These are phyloP conservation scores for Cyclostephanos invisitatus DNA, from an alignment of 108 stramenopile genomes.

Conservation along the genomic window DNA sequence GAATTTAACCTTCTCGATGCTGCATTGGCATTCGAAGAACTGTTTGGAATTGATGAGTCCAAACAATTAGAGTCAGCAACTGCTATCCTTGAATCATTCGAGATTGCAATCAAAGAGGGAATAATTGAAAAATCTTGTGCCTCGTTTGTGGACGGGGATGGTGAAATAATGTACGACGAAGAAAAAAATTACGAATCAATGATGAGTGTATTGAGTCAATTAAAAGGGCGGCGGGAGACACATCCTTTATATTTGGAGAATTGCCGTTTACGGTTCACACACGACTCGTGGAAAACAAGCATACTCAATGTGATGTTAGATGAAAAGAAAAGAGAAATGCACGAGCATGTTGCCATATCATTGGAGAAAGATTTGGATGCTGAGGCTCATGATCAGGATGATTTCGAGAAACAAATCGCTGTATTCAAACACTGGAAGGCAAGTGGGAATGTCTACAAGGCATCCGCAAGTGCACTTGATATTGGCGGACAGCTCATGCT, in stretches of 20 bases:
- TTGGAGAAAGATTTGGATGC: conserved; percentile 46
- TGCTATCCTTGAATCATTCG: conserved; percentile 38
- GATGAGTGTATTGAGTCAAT: conserved; percentile 22
- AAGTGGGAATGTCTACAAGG: conserved; percentile 18
- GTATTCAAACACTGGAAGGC: conserved; percentile 65
- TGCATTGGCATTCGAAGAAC: conserved; percentile 50
- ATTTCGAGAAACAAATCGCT: conserved; percentile 47
- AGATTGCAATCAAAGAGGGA: conserved; percentile 61
- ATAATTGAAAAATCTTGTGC: conserved; percentile 56
- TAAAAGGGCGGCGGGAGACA: conserved; percentile 26
- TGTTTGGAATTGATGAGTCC: conserved; percentile 24
- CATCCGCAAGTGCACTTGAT: conserved; percentile 53
- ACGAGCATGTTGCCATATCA: conserved; percentile 56
- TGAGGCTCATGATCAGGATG: conserved; percentile 30
- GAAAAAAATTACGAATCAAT: conserved; percentile 18
- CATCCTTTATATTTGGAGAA: conserved; percentile 48
- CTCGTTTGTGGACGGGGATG: conserved; percentile 20
- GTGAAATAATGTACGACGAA: conserved; percentile 35
- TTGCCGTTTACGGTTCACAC: conserved; percentile 55
- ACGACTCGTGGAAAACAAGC: conserved; percentile 63
- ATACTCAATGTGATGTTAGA: conserved; percentile 66
- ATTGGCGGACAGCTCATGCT: conserved; percentile 58
- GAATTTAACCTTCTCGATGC: conserved; percentile 60
- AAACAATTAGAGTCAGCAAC: conserved; percentile 30
- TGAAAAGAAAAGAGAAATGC: conserved; percentile 61